phyloP scores from a whole-genome alignment of 108 stramenopile species.

The Fragilaria crotonensis region DNA sequence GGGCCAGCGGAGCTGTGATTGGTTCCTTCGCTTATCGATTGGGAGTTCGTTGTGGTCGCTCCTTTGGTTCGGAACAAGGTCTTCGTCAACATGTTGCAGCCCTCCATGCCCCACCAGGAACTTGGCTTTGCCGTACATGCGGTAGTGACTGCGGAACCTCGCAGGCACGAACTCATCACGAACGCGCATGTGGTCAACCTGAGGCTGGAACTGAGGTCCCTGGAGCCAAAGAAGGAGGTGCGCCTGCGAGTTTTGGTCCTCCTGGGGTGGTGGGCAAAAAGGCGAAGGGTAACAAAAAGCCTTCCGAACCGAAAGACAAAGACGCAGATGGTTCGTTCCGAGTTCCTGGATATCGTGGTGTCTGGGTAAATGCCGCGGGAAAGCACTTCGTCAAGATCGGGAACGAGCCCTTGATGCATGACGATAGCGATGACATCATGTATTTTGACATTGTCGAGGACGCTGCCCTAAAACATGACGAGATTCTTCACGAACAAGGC shows the following conservation, averaged over 20 bases:
- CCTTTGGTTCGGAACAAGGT: constrained; percentile 74
- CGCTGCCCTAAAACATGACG: constrained; percentile 65
- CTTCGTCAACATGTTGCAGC: constrained; percentile 71
- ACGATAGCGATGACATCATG: constrained; percentile 17
- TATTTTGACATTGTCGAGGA: constrained; percentile 58
- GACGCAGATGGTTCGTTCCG: constrained; percentile 55
- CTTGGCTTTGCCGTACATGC: constrained; percentile 82
- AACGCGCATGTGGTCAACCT: constrained; percentile 64
- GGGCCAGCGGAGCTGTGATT: constrained; percentile 55
- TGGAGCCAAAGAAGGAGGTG: not conserved
- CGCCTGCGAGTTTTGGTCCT: constrained; percentile 2
- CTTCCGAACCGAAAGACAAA: constrained; percentile 34
- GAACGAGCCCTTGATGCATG: constrained; percentile 11
- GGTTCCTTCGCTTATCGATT: constrained; percentile 62
- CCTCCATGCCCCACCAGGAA: constrained; percentile 76
- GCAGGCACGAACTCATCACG: constrained; percentile 75
- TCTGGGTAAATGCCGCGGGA: constrained; percentile 58
- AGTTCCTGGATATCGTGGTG: constrained; percentile 64
- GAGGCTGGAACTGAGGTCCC: not conserved
- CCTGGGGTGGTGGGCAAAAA: constrained; percentile 47
- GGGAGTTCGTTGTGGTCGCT: constrained; percentile 64
- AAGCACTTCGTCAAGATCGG: constrained; percentile 74
- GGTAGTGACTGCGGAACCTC: constrained; percentile 74
- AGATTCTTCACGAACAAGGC: constrained; percentile 18
- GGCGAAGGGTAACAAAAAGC: constrained; percentile 39